A percentile compares a stretch with the other conserved stretches of the same genome.
phyloP scores from a whole-genome alignment of 179 eudicot genomes.

The Pouteria campechiana region DNA sequence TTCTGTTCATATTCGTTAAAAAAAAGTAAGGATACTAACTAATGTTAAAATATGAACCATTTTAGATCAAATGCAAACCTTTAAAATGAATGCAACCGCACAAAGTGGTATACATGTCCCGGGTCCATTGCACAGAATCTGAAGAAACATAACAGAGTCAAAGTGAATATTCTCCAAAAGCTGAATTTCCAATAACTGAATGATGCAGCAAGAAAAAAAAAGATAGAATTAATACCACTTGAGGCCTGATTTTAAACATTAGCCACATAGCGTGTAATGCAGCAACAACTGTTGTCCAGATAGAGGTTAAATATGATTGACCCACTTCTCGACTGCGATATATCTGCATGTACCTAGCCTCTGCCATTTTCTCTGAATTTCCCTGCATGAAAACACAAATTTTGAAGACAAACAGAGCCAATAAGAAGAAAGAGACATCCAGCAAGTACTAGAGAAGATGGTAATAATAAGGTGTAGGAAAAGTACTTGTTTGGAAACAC shows the following conservation, averaged over 20 bases:
- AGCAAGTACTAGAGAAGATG: too few relatives aligned
- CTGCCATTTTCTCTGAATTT: conserved; percentile 13
- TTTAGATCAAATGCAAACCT: conserved; percentile 64
- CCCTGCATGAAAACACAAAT: conserved; percentile 22
- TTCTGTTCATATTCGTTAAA: too few relatives aligned
- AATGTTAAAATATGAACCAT: too few relatives aligned
- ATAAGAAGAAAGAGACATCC: background rate
- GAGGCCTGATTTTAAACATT: conserved; percentile 77
- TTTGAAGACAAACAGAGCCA: background rate
- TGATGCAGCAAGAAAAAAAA: background rate
- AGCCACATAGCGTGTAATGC: conserved; percentile 72
- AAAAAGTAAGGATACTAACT: too few relatives aligned
- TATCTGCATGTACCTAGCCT: conserved; percentile 63
- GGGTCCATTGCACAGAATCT: conserved; percentile 97
- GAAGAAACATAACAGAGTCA: conserved; percentile 3
- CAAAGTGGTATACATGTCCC: conserved; percentile 92
- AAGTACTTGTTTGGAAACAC: too few relatives aligned
- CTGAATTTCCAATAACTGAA: background rate
- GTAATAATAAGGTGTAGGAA: too few relatives aligned
- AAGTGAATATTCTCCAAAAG: background rate
- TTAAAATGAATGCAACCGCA: conserved; percentile 60
- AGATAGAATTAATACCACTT: conserved; percentile 55
- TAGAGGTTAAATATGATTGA: conserved; percentile 83
- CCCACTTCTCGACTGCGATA: conserved; percentile 95
- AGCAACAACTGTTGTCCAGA: conserved; percentile 72